Evolutionary conservation across 2,329 filamentous ascomycete genomes (phyloP).

Genomic region (Parasarocladium wereldwijsianum): DNA sequence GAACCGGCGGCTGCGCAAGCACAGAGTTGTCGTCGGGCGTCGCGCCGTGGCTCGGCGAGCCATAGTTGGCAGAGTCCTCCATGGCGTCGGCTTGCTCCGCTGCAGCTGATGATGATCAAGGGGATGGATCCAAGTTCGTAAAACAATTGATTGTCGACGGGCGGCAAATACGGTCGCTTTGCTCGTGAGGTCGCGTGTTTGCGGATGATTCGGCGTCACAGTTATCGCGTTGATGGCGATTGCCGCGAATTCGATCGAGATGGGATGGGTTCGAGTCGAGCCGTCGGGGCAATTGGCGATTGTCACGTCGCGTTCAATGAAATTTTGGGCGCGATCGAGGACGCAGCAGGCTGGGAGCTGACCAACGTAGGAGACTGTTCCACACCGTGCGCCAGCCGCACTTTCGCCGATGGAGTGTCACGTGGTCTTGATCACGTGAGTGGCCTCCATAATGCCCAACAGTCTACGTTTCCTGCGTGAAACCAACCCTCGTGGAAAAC

Average conservation of each 20-base stretch:
- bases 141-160: neutral
- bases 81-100: too few species aligned
- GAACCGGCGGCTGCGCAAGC: slow-evolving; percentile 38
- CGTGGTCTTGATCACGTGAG: slow-evolving; percentile 3
- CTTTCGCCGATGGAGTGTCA: slow-evolving; percentile 2
- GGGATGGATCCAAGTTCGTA: neutral
- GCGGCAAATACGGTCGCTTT: neutral
- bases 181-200: neutral
- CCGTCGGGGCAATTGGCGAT: too few species aligned
- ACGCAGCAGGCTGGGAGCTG: slow-evolving; percentile 1
- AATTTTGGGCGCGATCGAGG: slow-evolving; percentile 22
- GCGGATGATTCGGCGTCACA: neutral
- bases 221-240: slow-evolving; percentile 14
- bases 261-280: slow-evolving; percentile 6
- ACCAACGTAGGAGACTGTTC: too few species aligned
- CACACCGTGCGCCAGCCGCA: neutral
- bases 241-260: slow-evolving; percentile 11
- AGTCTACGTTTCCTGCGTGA: too few species aligned
- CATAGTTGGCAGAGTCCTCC: slow-evolving; percentile 44
- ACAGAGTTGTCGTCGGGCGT: slow-evolving; percentile 43
- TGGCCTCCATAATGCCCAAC: too few species aligned
- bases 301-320: slow-evolving; percentile 18
- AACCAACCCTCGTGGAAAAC: too few species aligned
- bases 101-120: slow-evolving; percentile 1
- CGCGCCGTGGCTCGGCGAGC: slow-evolving; percentile 39